phyloP scores from a whole-genome alignment of 1,139 yeast genomes.

The Debaryomyces subglobosus region DNA sequence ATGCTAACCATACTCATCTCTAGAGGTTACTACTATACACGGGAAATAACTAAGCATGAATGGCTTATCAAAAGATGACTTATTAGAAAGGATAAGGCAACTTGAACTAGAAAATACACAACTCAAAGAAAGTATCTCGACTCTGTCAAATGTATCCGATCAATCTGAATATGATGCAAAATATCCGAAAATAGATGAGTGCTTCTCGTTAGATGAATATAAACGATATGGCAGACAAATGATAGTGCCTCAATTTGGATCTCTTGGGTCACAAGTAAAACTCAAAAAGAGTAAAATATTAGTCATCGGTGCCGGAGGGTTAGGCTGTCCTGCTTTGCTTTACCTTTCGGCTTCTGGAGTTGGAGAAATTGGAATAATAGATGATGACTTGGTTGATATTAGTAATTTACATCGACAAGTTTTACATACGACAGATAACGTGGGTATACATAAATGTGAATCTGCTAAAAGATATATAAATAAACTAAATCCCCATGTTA shows the following conservation, averaged over 20 bases:
- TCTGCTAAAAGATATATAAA: conserved; percentile 64
- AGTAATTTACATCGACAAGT: conserved; percentile 92
- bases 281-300: conserved; percentile 62
- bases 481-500: conserved; percentile 68
- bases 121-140: conserved; percentile 15
- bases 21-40: neutral
- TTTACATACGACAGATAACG: conserved; percentile 65
- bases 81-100: conserved; percentile 22
- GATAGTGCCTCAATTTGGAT: conserved; percentile 81
- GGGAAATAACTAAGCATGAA: neutral
- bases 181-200: conserved; percentile 13
- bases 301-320: conserved; percentile 95
- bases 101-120: conserved; percentile 29
- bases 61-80: conserved; percentile 20
- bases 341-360: conserved; percentile 89
- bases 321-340: conserved; percentile 89
- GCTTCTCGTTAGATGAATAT: conserved; percentile 63
- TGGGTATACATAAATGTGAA: conserved; percentile 75
- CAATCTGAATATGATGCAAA: conserved; percentile 3
- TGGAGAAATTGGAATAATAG: conserved; percentile 84
- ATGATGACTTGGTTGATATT: conserved; percentile 79
- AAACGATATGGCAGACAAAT: conserved; percentile 90
- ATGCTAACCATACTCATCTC: neutral
- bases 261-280: conserved; percentile 54
- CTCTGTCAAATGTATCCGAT: neutral